A percentile compares a stretch with the other conserved stretches of the same genome.
These are phyloP conservation scores for Salicornia ramosissima DNA, from an alignment of 148 eudicot species.

Conservation along the genomic window DNA sequence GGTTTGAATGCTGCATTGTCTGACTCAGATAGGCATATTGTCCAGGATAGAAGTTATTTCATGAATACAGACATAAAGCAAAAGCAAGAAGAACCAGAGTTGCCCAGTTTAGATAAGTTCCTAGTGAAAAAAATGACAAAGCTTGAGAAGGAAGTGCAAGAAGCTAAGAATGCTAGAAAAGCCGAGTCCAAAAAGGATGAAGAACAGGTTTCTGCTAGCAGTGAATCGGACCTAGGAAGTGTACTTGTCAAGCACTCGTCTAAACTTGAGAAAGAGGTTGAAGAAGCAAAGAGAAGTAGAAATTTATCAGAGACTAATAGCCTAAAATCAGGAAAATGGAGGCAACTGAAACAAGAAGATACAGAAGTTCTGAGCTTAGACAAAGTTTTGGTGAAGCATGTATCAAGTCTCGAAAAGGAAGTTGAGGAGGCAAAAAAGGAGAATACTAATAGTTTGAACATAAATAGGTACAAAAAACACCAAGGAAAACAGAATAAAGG, in stretches of 20 bases:
- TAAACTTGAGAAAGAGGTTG: conserved; percentile 60
- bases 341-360: conserved; percentile 33
- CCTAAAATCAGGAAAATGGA: conserved; percentile 15
- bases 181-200: conserved; percentile 31
- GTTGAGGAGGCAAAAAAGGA: conserved; percentile 11
- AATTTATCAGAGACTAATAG: conserved; percentile 23
- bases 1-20: conserved; percentile 85
- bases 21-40: conserved; percentile 32
- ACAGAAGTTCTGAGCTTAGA: conserved; percentile 67
- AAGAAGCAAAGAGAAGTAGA: conserved; percentile 41
- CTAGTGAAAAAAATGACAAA: conserved; percentile 65
- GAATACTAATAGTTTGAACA: conserved; percentile 7
- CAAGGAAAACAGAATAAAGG: conserved; percentile 16
- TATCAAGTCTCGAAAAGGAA: conserved; percentile 52
- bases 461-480: conserved; percentile 11
- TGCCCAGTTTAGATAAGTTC: conserved; percentile 77
- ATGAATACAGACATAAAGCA: conserved; percentile 24
- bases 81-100: conserved; percentile 41
- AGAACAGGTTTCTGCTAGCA: conserved; percentile 12
- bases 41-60: conserved; percentile 19
- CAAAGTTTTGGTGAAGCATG: conserved; percentile 28
- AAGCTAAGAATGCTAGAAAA: conserved; percentile 61
- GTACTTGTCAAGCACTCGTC: conserved; percentile 48
- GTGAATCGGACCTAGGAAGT: conserved; percentile 42
- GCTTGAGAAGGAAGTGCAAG: conserved; percentile 78